These are phyloP conservation scores for Microstegium vimineum DNA, from an alignment of 176 grass and related monocot genomes.

Conservation along the genomic window DNA sequence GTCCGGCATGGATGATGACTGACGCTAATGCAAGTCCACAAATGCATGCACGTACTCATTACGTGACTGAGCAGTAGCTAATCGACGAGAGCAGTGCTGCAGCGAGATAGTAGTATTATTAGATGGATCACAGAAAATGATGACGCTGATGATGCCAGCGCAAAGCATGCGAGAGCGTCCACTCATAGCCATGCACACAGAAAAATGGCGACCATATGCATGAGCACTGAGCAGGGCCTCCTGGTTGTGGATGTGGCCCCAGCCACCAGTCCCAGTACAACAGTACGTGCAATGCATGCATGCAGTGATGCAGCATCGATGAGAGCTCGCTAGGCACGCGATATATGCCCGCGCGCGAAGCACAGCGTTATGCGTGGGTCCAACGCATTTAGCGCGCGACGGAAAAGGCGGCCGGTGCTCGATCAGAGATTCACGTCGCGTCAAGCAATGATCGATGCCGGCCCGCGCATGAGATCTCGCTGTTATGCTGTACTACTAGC, in stretches of 20 bases:
- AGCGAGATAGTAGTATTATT: no score
- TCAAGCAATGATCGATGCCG: constrained; percentile 4
- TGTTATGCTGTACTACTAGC: not conserved
- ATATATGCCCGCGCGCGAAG: not conserved
- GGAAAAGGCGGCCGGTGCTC: not conserved
- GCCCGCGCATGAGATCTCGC: constrained; percentile 13
- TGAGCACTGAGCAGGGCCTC: no score
- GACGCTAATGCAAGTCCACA: not conserved
- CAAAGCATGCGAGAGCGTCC: not conserved
- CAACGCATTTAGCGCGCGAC: constrained; percentile 2
- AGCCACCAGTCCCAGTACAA: not conserved
- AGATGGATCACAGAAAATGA: not conserved
- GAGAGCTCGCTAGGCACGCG: constrained; percentile 10
- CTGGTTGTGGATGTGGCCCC: no score
- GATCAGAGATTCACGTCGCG: constrained; percentile 15
- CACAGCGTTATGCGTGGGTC: constrained; percentile 16
- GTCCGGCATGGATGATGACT: no score
- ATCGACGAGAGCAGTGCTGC: not conserved
- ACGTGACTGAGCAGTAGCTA: no score
- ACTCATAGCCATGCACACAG: constrained; percentile 16
- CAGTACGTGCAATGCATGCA: not conserved
- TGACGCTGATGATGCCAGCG: not conserved
- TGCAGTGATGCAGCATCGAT: no score
- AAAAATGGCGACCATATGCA: no score
- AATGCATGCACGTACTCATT: not conserved